Evolutionary conservation across 2,329 filamentous ascomycete species (phyloP), one percentile per base, ranked within the genome.

Genomic region (Penicillium sp.): DNA sequence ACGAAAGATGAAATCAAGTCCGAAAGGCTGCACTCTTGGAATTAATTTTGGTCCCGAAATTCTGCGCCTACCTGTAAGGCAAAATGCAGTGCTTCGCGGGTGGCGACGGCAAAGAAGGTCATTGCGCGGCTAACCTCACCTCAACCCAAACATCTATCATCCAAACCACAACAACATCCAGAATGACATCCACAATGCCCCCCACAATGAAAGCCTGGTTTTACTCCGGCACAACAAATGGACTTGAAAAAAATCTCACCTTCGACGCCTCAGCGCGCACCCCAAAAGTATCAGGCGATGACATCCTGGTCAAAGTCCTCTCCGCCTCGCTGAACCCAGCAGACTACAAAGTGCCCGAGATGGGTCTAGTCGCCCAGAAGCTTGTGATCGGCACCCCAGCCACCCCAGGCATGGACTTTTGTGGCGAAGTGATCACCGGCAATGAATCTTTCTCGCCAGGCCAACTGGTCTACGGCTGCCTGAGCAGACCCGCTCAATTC

Each of bases 321-420:
- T 71, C 75, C 48, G 76, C 76, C 34, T 71, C 78, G 13, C 65
- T 87, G 56, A 88, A 87, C 62, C 83, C 84, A 0, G 80, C 80
- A 40, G 85, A 88, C 74, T 81, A 84, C 76, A 88, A 87, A 66
- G 52, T 81, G 0, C 72, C 80, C 3, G 84, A 87, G 64, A 67
- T 77, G n/a, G 66, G 77, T 0, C 24, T 77, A 5, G 46, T 82
- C 11, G 64, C 67, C 1, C 71, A 73, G 5, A 58, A 75, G 32
- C 18, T 76, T 59, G 7, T 78, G 34, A 63, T 67, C 11, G 65
- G 65, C 6, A 54, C 27, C 2, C 75, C 77, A 0, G 76, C 75
- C 4, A 73, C 73, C 1, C 80, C 80, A 0, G 77, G 77, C 4
- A 68, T 78, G 58, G 79, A 81, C 62, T 80, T 77, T 53, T 70